These are phyloP conservation scores for Populus hybrid DNA, from an alignment of 441 rosid species.

Conservation along the genomic window DNA sequence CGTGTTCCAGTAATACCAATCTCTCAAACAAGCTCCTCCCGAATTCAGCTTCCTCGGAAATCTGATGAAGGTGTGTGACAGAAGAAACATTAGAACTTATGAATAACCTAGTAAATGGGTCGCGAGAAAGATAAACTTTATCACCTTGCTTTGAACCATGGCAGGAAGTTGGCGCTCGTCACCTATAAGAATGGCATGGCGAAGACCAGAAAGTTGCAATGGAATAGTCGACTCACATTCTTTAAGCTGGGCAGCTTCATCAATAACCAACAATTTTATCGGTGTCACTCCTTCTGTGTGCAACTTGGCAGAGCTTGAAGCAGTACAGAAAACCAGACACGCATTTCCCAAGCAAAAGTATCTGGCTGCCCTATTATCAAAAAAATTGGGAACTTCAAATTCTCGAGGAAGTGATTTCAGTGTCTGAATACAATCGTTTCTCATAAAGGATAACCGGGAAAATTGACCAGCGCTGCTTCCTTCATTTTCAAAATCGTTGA, in stretches of 20 bases:
- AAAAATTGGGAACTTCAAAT: conserved; percentile 1
- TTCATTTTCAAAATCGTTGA: not conserved
- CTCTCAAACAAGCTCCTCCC: conserved; percentile 62
- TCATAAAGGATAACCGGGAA: not conserved
- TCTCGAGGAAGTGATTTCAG: conserved; percentile 18
- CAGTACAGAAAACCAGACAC: conserved; percentile 40
- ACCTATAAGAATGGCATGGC: conserved; percentile 46
- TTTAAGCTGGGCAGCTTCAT: conserved; percentile 59
- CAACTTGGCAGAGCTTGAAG: conserved; percentile 37
- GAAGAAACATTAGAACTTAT: not conserved
- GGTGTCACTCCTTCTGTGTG: conserved; percentile 3
- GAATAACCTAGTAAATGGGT: not conserved
- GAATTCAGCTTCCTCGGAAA: conserved; percentile 32
- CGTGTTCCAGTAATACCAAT: conserved; percentile 30
- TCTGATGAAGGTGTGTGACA: conserved; percentile 11
- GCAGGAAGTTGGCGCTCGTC: conserved; percentile 53
- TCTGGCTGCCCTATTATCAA: not conserved
- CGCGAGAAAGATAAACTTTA: not conserved
- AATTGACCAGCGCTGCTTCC: not conserved
- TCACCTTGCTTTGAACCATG: conserved; percentile 46
- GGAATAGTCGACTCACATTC: conserved; percentile 59
- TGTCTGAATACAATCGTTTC: conserved; percentile 11
- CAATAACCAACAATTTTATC: conserved; percentile 36
- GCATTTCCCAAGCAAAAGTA: conserved; percentile 34
- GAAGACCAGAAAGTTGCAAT: conserved; percentile 39